Percentiles rank a stretch among this genome's conserved stretches.
Conservation (phyloP, 2,329 filamentous ascomycete species). For the Tricladium varicosporioides region DNA sequence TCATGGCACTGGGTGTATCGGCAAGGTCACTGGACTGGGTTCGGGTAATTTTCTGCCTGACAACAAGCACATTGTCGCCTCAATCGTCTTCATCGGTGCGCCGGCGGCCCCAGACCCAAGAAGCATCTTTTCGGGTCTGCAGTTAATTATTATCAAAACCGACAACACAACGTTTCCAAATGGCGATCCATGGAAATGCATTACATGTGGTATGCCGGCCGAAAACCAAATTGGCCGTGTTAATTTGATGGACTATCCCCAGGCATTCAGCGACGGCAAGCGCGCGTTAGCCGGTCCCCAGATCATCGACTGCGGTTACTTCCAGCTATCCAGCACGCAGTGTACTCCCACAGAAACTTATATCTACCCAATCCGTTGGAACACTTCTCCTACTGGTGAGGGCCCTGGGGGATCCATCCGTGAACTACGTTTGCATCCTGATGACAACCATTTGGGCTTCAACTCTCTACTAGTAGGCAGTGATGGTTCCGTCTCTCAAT, state of each 20-base stretch:
- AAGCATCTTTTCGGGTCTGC: conserved; percentile 42
- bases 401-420: conserved; percentile 34
- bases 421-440: conserved; percentile 44
- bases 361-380: conserved; percentile 44
- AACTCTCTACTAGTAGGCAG: conserved; percentile 36
- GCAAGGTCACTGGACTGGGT: conserved; percentile 19
- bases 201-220: conserved; percentile 37
- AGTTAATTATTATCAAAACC: conserved; percentile 43
- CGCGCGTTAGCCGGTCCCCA: conserved; percentile 33
- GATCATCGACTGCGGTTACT: not conserved
- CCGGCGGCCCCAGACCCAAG: conserved; percentile 38
- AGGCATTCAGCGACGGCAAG: conserved; percentile 41
- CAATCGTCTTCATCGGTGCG: conserved; percentile 42
- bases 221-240: not conserved
- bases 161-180: conserved; percentile 42
- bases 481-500: conserved; percentile 22
- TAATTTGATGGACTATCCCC: conserved; percentile 37
- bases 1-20: conserved; percentile 39
- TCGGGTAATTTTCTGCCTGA: conserved; percentile 41
- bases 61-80: conserved; percentile 41
- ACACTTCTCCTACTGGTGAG: conserved; percentile 32
- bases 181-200: conserved; percentile 47
- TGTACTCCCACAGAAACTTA: conserved; percentile 16
- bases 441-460: conserved; percentile 43
- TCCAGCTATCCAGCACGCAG: not conserved